These are phyloP conservation scores for Eucalyptus melliodora DNA, from an alignment of 345 rosid genomes.

Conservation along the genomic window DNA sequence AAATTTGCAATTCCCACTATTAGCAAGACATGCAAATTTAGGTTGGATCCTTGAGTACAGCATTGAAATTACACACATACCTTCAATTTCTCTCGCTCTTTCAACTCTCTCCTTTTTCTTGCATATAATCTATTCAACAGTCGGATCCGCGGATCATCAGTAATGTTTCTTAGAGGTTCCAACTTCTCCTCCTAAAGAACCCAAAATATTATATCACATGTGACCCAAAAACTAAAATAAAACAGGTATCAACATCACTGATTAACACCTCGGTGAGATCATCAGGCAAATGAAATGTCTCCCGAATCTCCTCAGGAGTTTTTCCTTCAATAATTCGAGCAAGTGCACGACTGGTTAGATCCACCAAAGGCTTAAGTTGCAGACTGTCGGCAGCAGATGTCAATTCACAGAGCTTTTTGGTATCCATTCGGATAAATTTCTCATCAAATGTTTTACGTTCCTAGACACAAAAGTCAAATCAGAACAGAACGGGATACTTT, in stretches of 20 bases:
- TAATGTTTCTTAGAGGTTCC: constrained; percentile 75
- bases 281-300: constrained; percentile 86
- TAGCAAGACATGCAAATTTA: not conserved
- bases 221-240: not conserved
- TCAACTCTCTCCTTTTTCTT: constrained; percentile 72
- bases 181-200: constrained; percentile 71
- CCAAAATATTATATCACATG: not conserved
- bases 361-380: constrained; percentile 81
- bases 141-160: constrained; percentile 84
- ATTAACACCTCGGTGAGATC: constrained; percentile 80
- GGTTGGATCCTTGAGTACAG: not conserved
- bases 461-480: constrained; percentile 17
- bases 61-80: constrained; percentile 7
- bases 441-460: constrained; percentile 79
- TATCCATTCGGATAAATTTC: constrained; percentile 79
- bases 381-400: constrained; percentile 93
- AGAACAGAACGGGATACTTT: not conserved
- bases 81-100: constrained; percentile 69
- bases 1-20: not conserved
- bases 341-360: constrained; percentile 86
- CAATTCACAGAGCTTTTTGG: constrained; percentile 79
- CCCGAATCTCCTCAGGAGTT: constrained; percentile 82
- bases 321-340: constrained; percentile 83
- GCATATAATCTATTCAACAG: constrained; percentile 75
- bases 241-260: not conserved